These are phyloP conservation scores for Suhomyces anneliseae DNA, from an alignment of 1,139 yeast species.

Conservation along the genomic window DNA sequence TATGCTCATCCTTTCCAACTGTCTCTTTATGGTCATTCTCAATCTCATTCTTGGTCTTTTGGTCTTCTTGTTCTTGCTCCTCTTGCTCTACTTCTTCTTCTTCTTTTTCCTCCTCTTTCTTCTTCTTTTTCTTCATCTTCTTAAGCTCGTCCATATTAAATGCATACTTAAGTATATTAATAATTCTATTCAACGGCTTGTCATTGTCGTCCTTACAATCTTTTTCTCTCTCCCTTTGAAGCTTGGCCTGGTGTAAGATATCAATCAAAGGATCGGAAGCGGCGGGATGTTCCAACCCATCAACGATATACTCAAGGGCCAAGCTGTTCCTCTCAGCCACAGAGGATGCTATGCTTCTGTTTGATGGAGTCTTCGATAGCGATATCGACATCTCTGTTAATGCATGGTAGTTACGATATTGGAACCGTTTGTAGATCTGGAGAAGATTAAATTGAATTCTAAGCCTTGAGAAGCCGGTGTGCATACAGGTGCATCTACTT, in stretches of 20 bases:
- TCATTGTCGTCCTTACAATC: background rate
- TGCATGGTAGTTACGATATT: background rate
- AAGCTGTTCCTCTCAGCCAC: background rate
- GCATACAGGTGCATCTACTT: background rate
- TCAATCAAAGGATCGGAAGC: background rate
- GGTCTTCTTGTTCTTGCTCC: background rate
- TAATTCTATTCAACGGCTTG: background rate
- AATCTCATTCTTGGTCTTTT: too few species aligned
- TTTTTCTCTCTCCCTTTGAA: slow-evolving; percentile 1
- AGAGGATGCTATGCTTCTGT: slow-evolving; percentile 1
- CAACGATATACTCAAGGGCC: background rate
- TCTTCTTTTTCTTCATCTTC: background rate
- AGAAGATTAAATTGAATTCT: background rate
- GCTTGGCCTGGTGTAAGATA: background rate
- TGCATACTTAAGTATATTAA: background rate
- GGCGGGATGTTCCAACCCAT: background rate
- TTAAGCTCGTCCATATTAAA: background rate
- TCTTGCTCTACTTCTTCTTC: background rate
- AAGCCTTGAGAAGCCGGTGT: background rate
- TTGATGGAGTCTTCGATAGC: background rate
- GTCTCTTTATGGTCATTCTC: too few species aligned
- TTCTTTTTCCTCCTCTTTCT: background rate
- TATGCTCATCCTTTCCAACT: too few species aligned
- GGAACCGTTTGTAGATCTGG: background rate
- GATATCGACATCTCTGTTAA: background rate